Evolutionary conservation across 352 stramenopile genomes (phyloP), one percentile per base, ranked within the genome.

Genomic region (Phytopythium kandeliae): DNA sequence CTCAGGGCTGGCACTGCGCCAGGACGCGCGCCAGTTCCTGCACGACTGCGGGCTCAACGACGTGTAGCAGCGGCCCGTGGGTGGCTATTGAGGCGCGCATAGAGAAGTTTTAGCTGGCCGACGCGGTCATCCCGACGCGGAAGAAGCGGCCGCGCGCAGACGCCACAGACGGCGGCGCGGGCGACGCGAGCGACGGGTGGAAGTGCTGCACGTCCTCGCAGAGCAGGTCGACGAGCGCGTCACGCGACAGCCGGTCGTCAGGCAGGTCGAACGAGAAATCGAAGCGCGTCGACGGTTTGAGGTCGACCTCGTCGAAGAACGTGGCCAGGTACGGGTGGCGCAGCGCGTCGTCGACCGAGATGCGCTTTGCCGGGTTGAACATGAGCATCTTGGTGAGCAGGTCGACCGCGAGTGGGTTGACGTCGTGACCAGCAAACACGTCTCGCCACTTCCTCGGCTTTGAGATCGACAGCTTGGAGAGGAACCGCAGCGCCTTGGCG

Each of bases 401-500:
- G 54, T 87, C 78, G 26, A 87, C 58, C 0, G 78, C 79, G 6
- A 72, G 64, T n/a, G 68, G 44, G 25, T 70, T 73, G 28, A 85
- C 65, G 8, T 75, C 65, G 8, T 22, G 9, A 17, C 55, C 62
- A 2, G 74, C 65, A 52, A 89, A 85, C 22, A 84, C 65, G 10
- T 90, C 75, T 8, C 54, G 57, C 67, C 77, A 86, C 57, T 86
- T 89, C 41, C 69, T 84, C 0, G 78, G 73, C 63, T 90, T 89
- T 12, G 75, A 87, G 34, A 92, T 90, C 2, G 73, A 50, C 6
- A 86, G 57, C 44, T 82, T 82, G 4, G 75, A 86, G 10, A 98
- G 70, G 65, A 98, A 97, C 21, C 75, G 91, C 17, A 72, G 52
- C 12, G 94, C 89, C 60, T 93, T 97, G n/a, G 73, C 76, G 37